These are phyloP conservation scores for Trichoderma sp. DNA, from an alignment of 2,329 filamentous ascomycete genomes.

Conservation along the genomic window DNA sequence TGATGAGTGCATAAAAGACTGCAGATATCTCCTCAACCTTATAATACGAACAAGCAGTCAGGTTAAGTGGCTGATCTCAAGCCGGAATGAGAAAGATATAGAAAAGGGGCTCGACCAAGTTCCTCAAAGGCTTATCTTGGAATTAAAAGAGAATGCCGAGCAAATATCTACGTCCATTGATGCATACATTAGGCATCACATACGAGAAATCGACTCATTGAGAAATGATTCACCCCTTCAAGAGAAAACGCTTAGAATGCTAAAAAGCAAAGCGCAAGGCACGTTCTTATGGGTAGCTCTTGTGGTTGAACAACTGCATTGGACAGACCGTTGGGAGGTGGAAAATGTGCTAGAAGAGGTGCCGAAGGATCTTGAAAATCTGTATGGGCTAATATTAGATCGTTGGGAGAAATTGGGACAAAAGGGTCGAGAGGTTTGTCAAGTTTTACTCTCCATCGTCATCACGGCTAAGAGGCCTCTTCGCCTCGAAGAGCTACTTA, in stretches of 20 bases:
- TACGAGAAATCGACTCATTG: neutral
- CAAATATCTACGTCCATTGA: neutral
- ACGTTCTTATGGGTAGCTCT: neutral
- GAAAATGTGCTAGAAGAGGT: neutral
- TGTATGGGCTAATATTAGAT: neutral
- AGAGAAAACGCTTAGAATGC: accelerated
- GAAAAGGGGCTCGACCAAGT: neutral
- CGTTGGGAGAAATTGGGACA: neutral
- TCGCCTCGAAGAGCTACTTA: neutral
- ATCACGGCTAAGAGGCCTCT: neutral
- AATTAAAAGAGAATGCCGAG: neutral
- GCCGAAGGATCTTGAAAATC: neutral
- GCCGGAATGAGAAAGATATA: neutral
- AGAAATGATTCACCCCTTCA: neutral
- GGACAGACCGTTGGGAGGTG: neutral
- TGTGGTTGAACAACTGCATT: neutral
- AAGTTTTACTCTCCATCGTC: neutral
- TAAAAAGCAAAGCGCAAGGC: neutral
- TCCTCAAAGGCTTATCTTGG: neutral
- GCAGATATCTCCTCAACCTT: neutral
- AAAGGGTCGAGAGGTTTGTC: neutral
- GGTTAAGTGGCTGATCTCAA: neutral
- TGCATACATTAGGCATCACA: neutral
- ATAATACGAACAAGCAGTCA: neutral
- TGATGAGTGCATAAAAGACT: neutral